Evolutionary conservation across 768 basidiomycete species (phyloP).

Genomic region (Psilocybe tampanensis): DNA sequence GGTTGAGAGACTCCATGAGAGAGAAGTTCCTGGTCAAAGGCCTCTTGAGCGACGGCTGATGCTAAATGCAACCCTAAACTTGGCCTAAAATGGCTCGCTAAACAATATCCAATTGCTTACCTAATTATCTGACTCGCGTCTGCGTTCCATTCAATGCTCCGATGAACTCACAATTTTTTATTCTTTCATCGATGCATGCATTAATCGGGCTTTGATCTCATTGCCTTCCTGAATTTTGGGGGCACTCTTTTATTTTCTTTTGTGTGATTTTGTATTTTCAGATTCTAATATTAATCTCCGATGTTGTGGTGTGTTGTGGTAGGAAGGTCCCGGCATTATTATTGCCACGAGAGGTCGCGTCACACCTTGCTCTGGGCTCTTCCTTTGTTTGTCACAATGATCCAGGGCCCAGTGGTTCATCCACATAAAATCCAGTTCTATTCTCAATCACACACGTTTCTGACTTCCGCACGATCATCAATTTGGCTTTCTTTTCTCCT

Average conservation of each 20-base stretch:
- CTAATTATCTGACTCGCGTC: neutral
- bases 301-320: neutral
- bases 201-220: too few species aligned
- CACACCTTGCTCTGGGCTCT: neutral
- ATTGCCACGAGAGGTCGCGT: neutral
- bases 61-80: constrained; percentile 1
- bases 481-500: neutral
- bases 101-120: constrained; percentile 6
- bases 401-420: too few species aligned
- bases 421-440: neutral
- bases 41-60: neutral
- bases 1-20: constrained; percentile 74
- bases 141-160: neutral
- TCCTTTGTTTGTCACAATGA: neutral
- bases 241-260: too few species aligned
- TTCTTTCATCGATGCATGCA: too few species aligned
- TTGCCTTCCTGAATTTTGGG: too few species aligned
- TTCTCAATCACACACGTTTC: neutral
- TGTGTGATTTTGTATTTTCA: neutral
- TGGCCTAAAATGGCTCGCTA: neutral
- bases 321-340: neutral
- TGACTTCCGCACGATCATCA: too few species aligned
- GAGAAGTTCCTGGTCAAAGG: constrained; percentile 5
- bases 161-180: too few species aligned
- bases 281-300: neutral